Evolutionary conservation across 495 filamentous ascomycete species (phyloP).

Genomic region (Lichenothelia convexa): DNA sequence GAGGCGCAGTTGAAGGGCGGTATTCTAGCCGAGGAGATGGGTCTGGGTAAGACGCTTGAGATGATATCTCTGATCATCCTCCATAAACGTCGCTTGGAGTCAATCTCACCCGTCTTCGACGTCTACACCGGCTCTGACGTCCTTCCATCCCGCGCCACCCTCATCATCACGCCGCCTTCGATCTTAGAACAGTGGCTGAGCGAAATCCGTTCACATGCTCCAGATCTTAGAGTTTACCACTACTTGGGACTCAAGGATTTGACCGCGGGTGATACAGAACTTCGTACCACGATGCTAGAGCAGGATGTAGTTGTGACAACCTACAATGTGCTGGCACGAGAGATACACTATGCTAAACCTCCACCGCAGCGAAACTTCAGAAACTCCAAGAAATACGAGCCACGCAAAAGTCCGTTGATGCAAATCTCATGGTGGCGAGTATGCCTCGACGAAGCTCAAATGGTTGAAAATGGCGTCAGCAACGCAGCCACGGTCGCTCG

Average conservation of each 20-base stretch:
- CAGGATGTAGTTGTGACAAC: slow-evolving; percentile 77
- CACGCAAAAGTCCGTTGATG: slow-evolving; percentile 54
- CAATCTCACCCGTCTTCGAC: slow-evolving; percentile 17
- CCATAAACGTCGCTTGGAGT: slow-evolving; percentile 24
- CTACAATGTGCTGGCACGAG: slow-evolving; percentile 55
- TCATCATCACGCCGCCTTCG: slow-evolving; percentile 72
- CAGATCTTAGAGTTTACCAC: slow-evolving; percentile 31
- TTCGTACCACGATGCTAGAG: slow-evolving; percentile 24
- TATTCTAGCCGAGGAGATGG: slow-evolving; percentile 89
- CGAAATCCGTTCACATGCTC: slow-evolving; percentile 55
- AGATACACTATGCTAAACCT: slow-evolving; percentile 57
- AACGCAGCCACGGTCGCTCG: slow-evolving; percentile 66
- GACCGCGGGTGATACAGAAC: not conserved
- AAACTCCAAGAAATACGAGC: slow-evolving; percentile 44
- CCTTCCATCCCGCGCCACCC: slow-evolving; percentile 37
- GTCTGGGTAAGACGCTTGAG: slow-evolving; percentile 86
- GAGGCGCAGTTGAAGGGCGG: slow-evolving; percentile 30
- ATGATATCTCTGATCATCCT: slow-evolving; percentile 57
- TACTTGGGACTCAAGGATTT: slow-evolving; percentile 20
- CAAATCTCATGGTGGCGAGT: slow-evolving; percentile 81
- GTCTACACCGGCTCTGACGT: slow-evolving; percentile 19
- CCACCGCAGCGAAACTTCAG: slow-evolving; percentile 48
- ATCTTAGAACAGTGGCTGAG: slow-evolving; percentile 76
- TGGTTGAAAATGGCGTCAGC: slow-evolving; percentile 76
- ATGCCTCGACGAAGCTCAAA: slow-evolving; percentile 88